A percentile compares a stretch with the other conserved stretches of the same genome.
Evolutionary conservation across 352 stramenopile species (phyloP).

Genomic region (Globisporangium canariense): DNA sequence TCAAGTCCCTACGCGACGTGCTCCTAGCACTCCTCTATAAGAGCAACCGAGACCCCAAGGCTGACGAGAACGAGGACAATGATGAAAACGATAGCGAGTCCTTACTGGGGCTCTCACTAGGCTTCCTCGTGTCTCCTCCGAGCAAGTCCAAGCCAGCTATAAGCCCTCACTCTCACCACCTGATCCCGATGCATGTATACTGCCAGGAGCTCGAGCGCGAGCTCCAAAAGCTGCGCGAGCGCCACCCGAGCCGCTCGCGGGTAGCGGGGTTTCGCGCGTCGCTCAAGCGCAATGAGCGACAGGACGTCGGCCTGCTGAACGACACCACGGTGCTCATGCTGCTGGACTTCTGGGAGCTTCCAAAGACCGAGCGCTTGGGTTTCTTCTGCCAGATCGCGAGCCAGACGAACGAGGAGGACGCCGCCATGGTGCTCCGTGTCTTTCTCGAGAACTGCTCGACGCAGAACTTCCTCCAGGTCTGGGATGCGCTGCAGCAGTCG

Average conservation of each 20-base stretch:
- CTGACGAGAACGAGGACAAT: constrained; percentile 15
- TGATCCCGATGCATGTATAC: constrained; percentile 50
- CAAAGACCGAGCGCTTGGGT: constrained; percentile 45
- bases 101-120: constrained; percentile 10
- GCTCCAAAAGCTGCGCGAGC: constrained; percentile 38
- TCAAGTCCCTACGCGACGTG: constrained; percentile 50
- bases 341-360: constrained; percentile 65
- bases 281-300: constrained; percentile 20
- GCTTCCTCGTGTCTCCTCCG: background rate
- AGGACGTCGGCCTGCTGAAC: constrained; percentile 48
- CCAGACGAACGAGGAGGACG: constrained; percentile 47
- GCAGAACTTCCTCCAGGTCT: constrained; percentile 40
- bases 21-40: constrained; percentile 56
- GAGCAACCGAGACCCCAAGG: constrained; percentile 6
- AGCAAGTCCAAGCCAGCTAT: background rate
- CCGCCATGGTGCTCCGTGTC: constrained; percentile 31
- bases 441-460: constrained; percentile 33
- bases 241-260: constrained; percentile 17
- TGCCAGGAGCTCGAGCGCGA: constrained; percentile 66
- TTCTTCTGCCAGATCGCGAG: constrained; percentile 75
- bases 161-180: background rate
- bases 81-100: constrained; percentile 14
- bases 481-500: constrained; percentile 44
- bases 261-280: constrained; percentile 8
- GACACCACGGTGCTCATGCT: constrained; percentile 59